These are phyloP conservation scores for Hondaea fermentalgiana DNA, from an alignment of 108 stramenopile species.

Conservation along the genomic window DNA sequence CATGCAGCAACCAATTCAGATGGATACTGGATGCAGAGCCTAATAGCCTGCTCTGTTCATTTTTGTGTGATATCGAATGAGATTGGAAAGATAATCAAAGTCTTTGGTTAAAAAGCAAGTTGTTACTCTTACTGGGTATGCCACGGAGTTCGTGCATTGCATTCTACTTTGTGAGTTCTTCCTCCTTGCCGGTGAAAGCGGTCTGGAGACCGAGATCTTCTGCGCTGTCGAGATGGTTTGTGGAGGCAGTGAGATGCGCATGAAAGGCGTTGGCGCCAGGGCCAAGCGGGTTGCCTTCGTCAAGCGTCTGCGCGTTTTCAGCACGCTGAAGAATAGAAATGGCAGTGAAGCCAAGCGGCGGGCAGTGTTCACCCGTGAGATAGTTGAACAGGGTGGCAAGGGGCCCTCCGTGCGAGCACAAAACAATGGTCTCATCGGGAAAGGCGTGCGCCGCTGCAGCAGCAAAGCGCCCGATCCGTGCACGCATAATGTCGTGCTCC, in stretches of 20 bases:
- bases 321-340: not conserved
- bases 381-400: not conserved
- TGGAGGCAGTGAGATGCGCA: not conserved
- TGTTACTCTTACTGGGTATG: not conserved
- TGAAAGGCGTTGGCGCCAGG: not conserved
- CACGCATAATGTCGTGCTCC: not conserved
- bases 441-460: not conserved
- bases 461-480: not conserved
- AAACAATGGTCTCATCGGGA: not conserved
- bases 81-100: no score
- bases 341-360: not conserved
- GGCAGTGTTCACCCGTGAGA: not conserved
- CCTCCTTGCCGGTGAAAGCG: not conserved
- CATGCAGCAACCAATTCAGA: no score
- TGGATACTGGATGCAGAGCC: no score
- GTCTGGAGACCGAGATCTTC: not conserved
- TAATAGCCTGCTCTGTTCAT: no score
- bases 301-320: not conserved
- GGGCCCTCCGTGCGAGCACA: not conserved
- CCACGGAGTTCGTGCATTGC: not conserved
- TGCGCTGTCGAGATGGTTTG: not conserved
- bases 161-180: not conserved
- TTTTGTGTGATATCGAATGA: no score
- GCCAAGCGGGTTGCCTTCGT: not conserved
- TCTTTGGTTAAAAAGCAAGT: no score